Evolutionary conservation across 2,329 filamentous ascomycete genomes (phyloP).

Genomic region (Aspergillus glaucus): DNA sequence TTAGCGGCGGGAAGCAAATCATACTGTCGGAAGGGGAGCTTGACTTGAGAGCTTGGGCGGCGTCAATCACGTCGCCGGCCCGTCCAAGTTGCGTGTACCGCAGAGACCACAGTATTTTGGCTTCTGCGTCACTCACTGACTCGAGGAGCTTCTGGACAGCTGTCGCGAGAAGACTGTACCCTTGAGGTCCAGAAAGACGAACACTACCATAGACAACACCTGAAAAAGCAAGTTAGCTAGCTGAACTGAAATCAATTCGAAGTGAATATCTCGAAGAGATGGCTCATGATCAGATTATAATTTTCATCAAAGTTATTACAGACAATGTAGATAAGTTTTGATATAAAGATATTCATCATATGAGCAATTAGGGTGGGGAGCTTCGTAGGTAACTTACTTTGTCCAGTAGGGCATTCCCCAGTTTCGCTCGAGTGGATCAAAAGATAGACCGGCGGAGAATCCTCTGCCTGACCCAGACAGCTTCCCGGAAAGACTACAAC

Average conservation of each 20-base stretch:
- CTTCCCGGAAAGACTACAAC: slow-evolving; percentile 36
- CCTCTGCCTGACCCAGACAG: slow-evolving; percentile 21
- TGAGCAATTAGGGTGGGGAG: slow-evolving; percentile 32
- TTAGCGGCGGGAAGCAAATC: slow-evolving; percentile 53
- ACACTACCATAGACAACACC: slow-evolving; percentile 55
- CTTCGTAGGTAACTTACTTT: slow-evolving; percentile 64
- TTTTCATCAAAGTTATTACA: slow-evolving; percentile 85
- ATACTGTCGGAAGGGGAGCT: slow-evolving; percentile 36
- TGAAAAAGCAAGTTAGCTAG: slow-evolving; percentile 36
- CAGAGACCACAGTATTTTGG: slow-evolving; percentile 47
- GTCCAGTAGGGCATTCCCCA: slow-evolving; percentile 78
- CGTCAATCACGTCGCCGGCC: slow-evolving; percentile 8
- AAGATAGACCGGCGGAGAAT: slow-evolving; percentile 49
- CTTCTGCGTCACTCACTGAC: slow-evolving; percentile 21
- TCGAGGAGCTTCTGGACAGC: slow-evolving; percentile 39
- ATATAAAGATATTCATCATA: slow-evolving; percentile 71
- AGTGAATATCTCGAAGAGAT: slow-evolving; percentile 10
- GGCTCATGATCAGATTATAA: slow-evolving; percentile 68
- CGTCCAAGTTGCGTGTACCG: slow-evolving; percentile 45
- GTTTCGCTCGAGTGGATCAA: slow-evolving; percentile 81
- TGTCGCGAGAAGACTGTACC: slow-evolving; percentile 35
- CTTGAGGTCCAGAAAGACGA: slow-evolving; percentile 27
- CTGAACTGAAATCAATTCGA: slow-evolving; percentile 14
- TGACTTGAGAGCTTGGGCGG: slow-evolving; percentile 7
- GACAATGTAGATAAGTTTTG: slow-evolving; percentile 99